Base-by-base conservation (phyloP, 495 filamentous ascomycete genomes). In the Talaromyces ruber region DNA sequence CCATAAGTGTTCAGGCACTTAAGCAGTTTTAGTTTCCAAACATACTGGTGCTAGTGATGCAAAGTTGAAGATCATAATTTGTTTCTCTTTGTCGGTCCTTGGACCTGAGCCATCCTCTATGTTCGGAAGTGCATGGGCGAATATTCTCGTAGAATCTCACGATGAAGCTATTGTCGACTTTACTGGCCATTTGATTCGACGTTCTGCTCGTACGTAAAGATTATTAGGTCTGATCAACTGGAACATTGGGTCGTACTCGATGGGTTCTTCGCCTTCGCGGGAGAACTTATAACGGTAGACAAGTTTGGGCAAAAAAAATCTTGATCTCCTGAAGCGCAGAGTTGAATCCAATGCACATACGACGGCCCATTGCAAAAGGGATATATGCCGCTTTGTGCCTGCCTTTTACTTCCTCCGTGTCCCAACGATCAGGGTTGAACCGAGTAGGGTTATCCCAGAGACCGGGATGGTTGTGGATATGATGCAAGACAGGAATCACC, bases 161-260 rank as follows among this genome's bases (percentile, higher is more conserved):
- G n/a, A n/a, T n/a, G n/a, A n/a, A n/a, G n/a, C n/a, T n/a, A n/a
- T n/a, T n/a, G n/a, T n/a, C n/a, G n/a, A n/a, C n/a, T n/a, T n/a
- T n/a, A n/a, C n/a, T n/a, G 78, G 79, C 80, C 78, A 82, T 57
- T 70, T 72, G 25, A 71, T 72, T 51, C 82, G 68, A 64, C 72
- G 72, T 67, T 76, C 72, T 0, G 80, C 76, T 12, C 70, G 66
- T 3, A 79, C 81, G 63, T 82, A 84, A 16, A 84, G 65, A 58
- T 85, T 83, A n/a, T 77, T 72, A 8, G 81, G 82, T 64, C 81
- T 60, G n/a, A 84, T 79, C 29, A 86, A 64, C 70, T 80, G 74
- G 66, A 84, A 84, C 69, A 73, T 71, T 2, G 82, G 82, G 64
- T 86, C 82, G 64, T 86, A 86, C 58, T 81, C 79, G n/a, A 83